Percentiles rank a stretch among this genome's conserved stretches.
Evolutionary conservation across 169 alveolate genomes (phyloP).

Genomic region (Cryptosporidium viatorum): DNA sequence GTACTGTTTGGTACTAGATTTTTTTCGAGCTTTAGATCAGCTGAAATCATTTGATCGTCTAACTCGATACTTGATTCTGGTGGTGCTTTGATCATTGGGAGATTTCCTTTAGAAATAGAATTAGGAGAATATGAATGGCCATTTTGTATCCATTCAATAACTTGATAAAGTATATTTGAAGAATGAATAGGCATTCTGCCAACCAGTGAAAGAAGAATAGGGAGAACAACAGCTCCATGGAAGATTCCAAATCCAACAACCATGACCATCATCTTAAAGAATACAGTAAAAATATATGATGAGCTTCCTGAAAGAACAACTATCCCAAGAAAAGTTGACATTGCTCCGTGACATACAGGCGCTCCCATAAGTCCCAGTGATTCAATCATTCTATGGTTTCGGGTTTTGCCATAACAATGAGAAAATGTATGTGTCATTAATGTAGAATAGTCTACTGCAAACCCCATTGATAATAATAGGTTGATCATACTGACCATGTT

Average conservation of each 20-base stretch:
- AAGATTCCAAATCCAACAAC: constrained; percentile 79
- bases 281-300: constrained; percentile 82
- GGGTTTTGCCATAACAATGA: constrained; percentile 78
- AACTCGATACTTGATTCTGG: constrained; percentile 7
- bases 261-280: constrained; percentile 84
- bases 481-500: constrained; percentile 83
- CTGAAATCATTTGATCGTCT: neutral
- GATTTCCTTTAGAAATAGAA: constrained; percentile 24
- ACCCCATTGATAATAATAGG: constrained; percentile 82
- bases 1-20: neutral
- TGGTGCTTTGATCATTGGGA: constrained; percentile 17
- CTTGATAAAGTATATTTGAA: constrained; percentile 14
- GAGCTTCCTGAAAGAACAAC: constrained; percentile 80
- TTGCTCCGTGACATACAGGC: constrained; percentile 84
- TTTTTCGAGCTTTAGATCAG: neutral
- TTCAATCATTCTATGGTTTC: constrained; percentile 81
- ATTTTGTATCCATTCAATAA: constrained; percentile 34
- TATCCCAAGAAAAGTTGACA: constrained; percentile 81
- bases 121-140: constrained; percentile 15
- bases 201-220: constrained; percentile 73
- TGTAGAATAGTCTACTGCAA: constrained; percentile 84
- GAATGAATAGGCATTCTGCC: constrained; percentile 75
- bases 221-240: constrained; percentile 77
- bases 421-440: constrained; percentile 84
- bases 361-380: constrained; percentile 83